Conservation (phyloP, 257 asterid genomes). For the Solanum sparsipilum region DNA sequence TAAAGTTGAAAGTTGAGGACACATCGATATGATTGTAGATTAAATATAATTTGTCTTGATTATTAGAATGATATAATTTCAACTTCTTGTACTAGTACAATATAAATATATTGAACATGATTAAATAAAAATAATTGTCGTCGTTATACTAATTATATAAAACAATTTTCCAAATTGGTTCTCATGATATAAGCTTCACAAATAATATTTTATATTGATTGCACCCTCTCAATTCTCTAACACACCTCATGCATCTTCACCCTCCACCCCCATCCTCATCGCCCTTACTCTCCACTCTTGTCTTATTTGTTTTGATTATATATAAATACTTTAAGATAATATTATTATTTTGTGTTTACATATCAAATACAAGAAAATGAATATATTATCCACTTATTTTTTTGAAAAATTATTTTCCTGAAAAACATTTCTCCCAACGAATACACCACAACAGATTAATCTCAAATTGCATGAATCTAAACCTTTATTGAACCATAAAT, state of each 20-base stretch:
- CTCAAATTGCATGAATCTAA: not conserved
- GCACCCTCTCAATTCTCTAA: not conserved
- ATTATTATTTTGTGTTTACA: too few species aligned
- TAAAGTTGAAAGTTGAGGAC: not conserved
- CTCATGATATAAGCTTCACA: not conserved
- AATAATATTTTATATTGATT: too few species aligned
- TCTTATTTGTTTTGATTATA: not conserved
- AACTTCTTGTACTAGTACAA: not conserved
- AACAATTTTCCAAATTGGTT: not conserved
- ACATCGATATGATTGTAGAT: not conserved
- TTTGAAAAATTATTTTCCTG: too few species aligned
- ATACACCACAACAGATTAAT: not conserved
- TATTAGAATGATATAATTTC: not conserved
- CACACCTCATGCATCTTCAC: not conserved
- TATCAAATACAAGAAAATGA: too few species aligned
- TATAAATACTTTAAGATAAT: too few species aligned
- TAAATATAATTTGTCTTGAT: not conserved
- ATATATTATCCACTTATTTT: too few species aligned
- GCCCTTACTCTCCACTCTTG: not conserved
- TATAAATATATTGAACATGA: not conserved
- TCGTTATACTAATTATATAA: too few species aligned
- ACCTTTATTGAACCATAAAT: not conserved
- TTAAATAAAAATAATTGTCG: too few species aligned
- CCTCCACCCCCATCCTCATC: not conserved
- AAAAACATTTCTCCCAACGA: not conserved